Conservation (phyloP, 768 basidiomycete species). For the Suillus americanus region DNA sequence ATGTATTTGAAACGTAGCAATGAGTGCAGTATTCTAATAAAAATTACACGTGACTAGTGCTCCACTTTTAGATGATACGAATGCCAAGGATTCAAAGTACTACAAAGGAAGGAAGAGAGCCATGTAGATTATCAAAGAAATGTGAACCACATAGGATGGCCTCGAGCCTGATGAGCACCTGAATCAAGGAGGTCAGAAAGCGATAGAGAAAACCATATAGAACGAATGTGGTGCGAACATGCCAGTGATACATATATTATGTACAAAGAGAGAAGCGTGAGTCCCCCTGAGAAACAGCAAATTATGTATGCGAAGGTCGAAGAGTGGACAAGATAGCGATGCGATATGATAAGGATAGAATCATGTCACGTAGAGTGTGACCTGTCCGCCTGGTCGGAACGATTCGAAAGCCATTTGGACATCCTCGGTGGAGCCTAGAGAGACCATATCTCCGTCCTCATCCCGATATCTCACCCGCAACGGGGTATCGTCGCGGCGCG, state of each 20-base stretch:
- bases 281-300: conserved; percentile 15
- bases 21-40: conserved; percentile 37
- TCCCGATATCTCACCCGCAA: conserved; percentile 87
- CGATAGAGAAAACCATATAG: conserved; percentile 13
- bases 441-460: conserved; percentile 90
- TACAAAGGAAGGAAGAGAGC: conserved; percentile 7
- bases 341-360: conserved; percentile 9
- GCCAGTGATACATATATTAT: conserved; percentile 19
- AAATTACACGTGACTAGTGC: conserved; percentile 35
- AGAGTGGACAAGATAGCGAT: conserved; percentile 1
- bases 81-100: conserved; percentile 17
- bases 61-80: conserved; percentile 30
- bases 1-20: conserved; percentile 31
- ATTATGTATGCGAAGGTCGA: conserved; percentile 12
- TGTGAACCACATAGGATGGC: conserved; percentile 8
- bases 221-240: conserved; percentile 24
- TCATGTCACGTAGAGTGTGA: conserved; percentile 79
- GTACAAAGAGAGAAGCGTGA: conserved; percentile 12
- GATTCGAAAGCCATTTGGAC: conserved; percentile 93
- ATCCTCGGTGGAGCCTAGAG: conserved; percentile 87
- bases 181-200: conserved; percentile 20
- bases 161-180: conserved; percentile 8
- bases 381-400: conserved; percentile 75
- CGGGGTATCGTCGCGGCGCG: conserved; percentile 74
- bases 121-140: conserved; percentile 14